Base-by-base conservation (phyloP, 257 asterid species). In the Dorcoceras hygrometricum region DNA sequence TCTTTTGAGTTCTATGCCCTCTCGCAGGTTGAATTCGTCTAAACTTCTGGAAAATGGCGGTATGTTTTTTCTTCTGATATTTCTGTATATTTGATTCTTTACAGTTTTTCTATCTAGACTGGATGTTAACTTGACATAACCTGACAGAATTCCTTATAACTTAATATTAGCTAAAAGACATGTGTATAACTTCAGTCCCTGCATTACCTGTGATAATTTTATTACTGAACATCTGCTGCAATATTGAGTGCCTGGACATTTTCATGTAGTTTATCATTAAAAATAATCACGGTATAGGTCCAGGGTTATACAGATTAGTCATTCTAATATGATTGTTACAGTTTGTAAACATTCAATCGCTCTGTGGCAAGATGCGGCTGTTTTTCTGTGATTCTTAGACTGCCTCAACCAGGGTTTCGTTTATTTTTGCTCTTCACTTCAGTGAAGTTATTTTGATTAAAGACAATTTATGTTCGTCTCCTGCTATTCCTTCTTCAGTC, bases 21-120 rank as follows among this genome's bases (percentile, higher is more conserved):
- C 96, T 78, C 96, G 99, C 80, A 86, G 99, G 78, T 85, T 94
- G 82, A 94, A 94, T 86, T 83, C 99, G 73, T 86, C 96, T 69
- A 94, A 90, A 82, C 97, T 94, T 82, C 81, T 87, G 73, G 99
- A 94, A 75, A 89, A 91, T 81, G 75, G 99, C 48, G 99, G 97
- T 84, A 62, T 79, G 83, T 75, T 71, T 68, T 65, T 63, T 67
- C 53, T 50, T 61, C 63, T 53, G 72, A 57, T 66, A 60, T 66
- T 53, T 66, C 23, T 7, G 20, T 57, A 20, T 24, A 31, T 48
- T 65, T 48, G 63, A 36, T 68, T 64, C 68, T 23, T 3, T 26
- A 50, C 11, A 22, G 43, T n/a, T 63, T 23, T 46, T 76, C 68
- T 27, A 68, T 59, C 18, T 43, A 16, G 31, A 51, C 64, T 74